These are phyloP conservation scores for Cercospora sesami DNA, from an alignment of 2,329 filamentous ascomycete genomes.

Conservation along the genomic window DNA sequence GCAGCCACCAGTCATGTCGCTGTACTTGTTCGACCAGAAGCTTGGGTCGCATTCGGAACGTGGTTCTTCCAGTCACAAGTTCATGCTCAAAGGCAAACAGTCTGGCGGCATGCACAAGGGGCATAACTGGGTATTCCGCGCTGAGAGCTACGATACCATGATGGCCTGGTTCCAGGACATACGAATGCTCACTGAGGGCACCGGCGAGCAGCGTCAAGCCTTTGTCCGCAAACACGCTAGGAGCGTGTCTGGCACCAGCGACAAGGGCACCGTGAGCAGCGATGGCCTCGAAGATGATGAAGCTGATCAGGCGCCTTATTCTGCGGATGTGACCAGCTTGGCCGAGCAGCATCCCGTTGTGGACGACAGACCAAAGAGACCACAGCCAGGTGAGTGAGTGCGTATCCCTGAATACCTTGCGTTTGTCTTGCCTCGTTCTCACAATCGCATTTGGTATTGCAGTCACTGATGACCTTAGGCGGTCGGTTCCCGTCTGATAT, in stretches of 20 bases:
- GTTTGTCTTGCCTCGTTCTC: slow-evolving; percentile 22
- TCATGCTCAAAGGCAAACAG: slow-evolving; percentile 94
- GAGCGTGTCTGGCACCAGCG: slow-evolving; percentile 67
- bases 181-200: slow-evolving; percentile 82
- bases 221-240: slow-evolving; percentile 82
- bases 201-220: slow-evolving; percentile 80
- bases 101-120: slow-evolving; percentile 87
- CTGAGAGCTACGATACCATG: slow-evolving; percentile 84
- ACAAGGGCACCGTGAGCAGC: slow-evolving; percentile 61
- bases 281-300: slow-evolving; percentile 74
- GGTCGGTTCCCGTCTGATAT: slow-evolving; percentile 93
- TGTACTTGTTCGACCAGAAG: slow-evolving; percentile 93
- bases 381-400: slow-evolving; percentile 73
- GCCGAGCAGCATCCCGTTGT: slow-evolving; percentile 39
- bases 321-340: slow-evolving; percentile 55
- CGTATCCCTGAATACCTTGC: slow-evolving; percentile 33
- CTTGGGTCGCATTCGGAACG: slow-evolving; percentile 85
- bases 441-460: slow-evolving; percentile 15
- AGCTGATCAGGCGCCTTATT: slow-evolving; percentile 65
- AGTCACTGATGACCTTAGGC: slow-evolving; percentile 32
- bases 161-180: slow-evolving; percentile 96
- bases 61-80: slow-evolving; percentile 88
- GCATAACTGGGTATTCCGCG: slow-evolving; percentile 68
- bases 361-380: slow-evolving; percentile 60
- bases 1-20: slow-evolving; percentile 90